Conservation (phyloP, 2,329 filamentous ascomycete genomes). For the Thermomyces lanuginosus region DNA sequence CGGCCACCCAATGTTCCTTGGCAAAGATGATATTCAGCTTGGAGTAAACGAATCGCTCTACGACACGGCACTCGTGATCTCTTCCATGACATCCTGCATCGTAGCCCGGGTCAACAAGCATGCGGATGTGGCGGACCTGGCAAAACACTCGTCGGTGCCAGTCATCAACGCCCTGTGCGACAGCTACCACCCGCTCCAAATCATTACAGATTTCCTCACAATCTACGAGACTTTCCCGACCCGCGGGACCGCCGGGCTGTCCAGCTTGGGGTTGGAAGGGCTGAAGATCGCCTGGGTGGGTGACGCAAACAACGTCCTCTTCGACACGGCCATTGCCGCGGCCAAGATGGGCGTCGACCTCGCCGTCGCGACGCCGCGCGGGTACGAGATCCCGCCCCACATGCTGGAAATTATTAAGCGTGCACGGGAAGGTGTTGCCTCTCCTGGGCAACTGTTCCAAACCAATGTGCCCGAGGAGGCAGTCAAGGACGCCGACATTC, state of each 20-base stretch:
- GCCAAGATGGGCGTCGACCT: slow-evolving; percentile 77
- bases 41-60: slow-evolving; percentile 89
- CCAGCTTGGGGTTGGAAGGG: slow-evolving; percentile 54
- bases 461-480: slow-evolving; percentile 70
- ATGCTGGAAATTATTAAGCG: slow-evolving; percentile 60
- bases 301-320: slow-evolving; percentile 93
- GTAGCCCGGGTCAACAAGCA: slow-evolving; percentile 65
- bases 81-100: slow-evolving; percentile 78
- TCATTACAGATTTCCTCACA: slow-evolving; percentile 84
- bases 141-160: slow-evolving; percentile 57
- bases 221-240: slow-evolving; percentile 61
- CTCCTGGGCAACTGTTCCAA: slow-evolving; percentile 52
- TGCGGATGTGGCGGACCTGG: slow-evolving; percentile 54
- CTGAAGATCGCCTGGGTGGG: slow-evolving; percentile 92
- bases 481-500: slow-evolving; percentile 67
- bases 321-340: slow-evolving; percentile 76
- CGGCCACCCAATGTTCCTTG: slow-evolving; percentile 90
- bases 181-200: slow-evolving; percentile 85
- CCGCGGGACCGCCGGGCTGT: slow-evolving; percentile 17
- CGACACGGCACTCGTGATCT: slow-evolving; percentile 82
- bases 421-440: slow-evolving; percentile 40
- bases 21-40: slow-evolving; percentile 89
- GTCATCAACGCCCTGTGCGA: slow-evolving; percentile 81
- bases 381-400: slow-evolving; percentile 60
- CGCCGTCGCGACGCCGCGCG: slow-evolving; percentile 68